Base-by-base conservation (phyloP, 495 filamentous ascomycete species). In the Lasiosphaeria ovina region DNA sequence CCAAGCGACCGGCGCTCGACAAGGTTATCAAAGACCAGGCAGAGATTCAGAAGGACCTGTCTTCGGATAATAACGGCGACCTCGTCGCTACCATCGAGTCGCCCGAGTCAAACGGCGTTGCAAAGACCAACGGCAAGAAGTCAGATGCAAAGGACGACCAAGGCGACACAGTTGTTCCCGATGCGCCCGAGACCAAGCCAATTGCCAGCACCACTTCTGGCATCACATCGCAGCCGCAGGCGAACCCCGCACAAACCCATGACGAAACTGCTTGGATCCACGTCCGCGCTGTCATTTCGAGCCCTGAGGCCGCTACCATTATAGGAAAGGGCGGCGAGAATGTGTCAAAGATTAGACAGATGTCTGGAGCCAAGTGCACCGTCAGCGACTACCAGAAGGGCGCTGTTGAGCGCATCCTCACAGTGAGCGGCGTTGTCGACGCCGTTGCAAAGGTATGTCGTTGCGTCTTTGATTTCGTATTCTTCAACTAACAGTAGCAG, bases 291-390 rank as follows among this genome's bases (percentile, higher is more conserved):
- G 88, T 96, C 66, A 98, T 98, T 64, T 93, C 93, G 38, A 98
- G 92, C 74, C 91, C 89, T 48, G 94, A 98, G 75, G 94, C 94
- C 65, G 94, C 94, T 33, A 98, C 94, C 55, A 89, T 97, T 55
- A 98, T 98, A 79, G 94, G 94, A 60, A 98, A 97, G 79, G 93
- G 92, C 67, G 94, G 94, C 69, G 94, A 98, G 78, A 98, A 98
- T 72, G 94, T 98, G 57, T 93, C 92, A 61, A 87, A 92, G 73
- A 97, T 98, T 64, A 86, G 94, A 59, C 88, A 87, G 69, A 79
- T 92, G 79, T 95, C 95, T 9, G 90, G 89, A 65, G 94, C 94
- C 63, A 98, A 97, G 77, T 98, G 94, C 79, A 98, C 95, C 36
- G 92, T 98, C 63, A 97, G 92, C 78, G 94, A 98, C 72, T 98